Evolutionary conservation across 352 stramenopile species (phyloP), one percentile per base, ranked within the genome.

Genomic region (Phytophthora sp.): DNA sequence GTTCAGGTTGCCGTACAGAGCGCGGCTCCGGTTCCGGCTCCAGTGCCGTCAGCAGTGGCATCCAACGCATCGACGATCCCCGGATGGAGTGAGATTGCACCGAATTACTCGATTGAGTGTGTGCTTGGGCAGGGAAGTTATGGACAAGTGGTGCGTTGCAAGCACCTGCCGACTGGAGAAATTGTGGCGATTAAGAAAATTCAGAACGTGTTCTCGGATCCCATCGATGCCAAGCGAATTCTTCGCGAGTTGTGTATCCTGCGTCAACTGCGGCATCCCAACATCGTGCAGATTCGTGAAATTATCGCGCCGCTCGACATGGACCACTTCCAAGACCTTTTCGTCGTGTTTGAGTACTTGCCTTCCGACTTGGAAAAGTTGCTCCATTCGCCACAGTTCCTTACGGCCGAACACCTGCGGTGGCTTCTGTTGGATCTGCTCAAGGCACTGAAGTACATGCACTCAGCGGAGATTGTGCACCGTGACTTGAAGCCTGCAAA

Each of bases 121-220:
- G 84, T 95, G 49, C 73, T 95, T 13, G 87, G 87, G 9, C 87
- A 95, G 54, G 87, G 87, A 61, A 93, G 84, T 55, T 95, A 95
- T 44, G 87, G 87, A 54, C 87, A 95, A 69, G 87, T 95, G 21
- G 84, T 95, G 51, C 85, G 87, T 24, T 94, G 85, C 76, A 95
- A 95, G 62, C 87, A 95, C 62, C 38, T 94, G n/a, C 82, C 87
- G 18, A 94, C 87, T n/a, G 85, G 85, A 21, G 87, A 95, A 60
- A 88, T 95, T 59, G 87, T 95, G 44, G 87, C 87, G 7, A 95
- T 95, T 66, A 95, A 95, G 74, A 93, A 93, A 66, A 94, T 94
- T 57, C 85, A 94, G 58, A 95, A 95, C 52, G 87, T 95, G 9
- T 95, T 95, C 51, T 91, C 87, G 12, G 87, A 95, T 33, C 87